Base-by-base conservation (phyloP, 1,284 basidiomycete species). In the Boletellus deceptivus region DNA sequence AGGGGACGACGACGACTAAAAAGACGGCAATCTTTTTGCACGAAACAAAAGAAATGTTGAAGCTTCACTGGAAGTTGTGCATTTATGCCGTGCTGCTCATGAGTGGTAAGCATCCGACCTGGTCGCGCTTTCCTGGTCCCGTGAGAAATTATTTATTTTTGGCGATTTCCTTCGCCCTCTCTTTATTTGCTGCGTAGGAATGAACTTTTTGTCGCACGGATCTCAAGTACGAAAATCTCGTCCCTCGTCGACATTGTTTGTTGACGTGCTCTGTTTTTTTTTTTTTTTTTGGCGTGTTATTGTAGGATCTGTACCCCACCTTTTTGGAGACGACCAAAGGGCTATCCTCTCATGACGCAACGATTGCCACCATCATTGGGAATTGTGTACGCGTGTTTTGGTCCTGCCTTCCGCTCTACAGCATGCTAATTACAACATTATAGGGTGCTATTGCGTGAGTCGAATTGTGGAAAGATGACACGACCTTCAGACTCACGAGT, bases 191-290 rank as follows among this genome's bases (percentile, higher is more conserved):
- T 35, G 34, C 13, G 50, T 65, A 81, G 87, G 89, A 7, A 93
- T 97, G 80, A 97, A 95, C 75, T 98, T 98, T 77, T 75, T 95
- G 55, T 90, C 89, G 4, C 92, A 94, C 70, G 91, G 90, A 14
- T 91, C 88, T 52, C 90, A 91, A 54, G 76, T 67, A 59, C 60
- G 48, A 56, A 53, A n/a, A 36, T 46, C 5, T 20, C 27, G 3
- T 34, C 5, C 14, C n/a, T 33, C 22, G 6, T 35, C 24, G 14
- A 18, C 35, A 2, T 37, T 36, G n/a, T 4, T 17, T 16, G 5
- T 37, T 54, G 22, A 54, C 22, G n/a, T 18, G 34, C n/a, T 24
- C 33, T 14, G 6, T 37, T 5, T 34, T 20, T 51, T 4, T 14
- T 24, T 29, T 14, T 4, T 37, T 5, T 34, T 20, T 51, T 4